Base-by-base conservation (phyloP, 768 basidiomycete species). In the Rhodotorula paludigena region DNA sequence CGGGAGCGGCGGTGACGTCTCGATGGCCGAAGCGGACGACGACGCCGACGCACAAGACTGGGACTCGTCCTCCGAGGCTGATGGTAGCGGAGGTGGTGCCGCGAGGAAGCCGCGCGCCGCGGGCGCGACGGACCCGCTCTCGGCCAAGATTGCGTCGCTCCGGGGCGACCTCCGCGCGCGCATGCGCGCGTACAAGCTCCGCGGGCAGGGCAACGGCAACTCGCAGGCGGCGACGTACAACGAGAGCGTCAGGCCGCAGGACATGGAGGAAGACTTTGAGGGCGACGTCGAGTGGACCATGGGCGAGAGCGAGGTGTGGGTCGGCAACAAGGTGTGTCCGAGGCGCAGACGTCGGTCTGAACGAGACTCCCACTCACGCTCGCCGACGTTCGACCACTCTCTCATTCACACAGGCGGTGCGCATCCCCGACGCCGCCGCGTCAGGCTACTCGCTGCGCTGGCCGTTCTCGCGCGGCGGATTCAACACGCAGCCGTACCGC, bases 261-360 rank as follows among this genome's bases (percentile, higher is more conserved):
- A 84, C n/a, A 90, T 97, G 44, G 83, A 86, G 12, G 90, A 91
- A 73, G 93, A 94, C 76, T 86, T 87, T 18, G 89, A 85, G 76
- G 81, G 85, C 28, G 66, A 68, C 51, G 82, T 90, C 16, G 89
- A 93, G 57, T 98, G 93, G 93, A 86, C 81, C 2, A 73, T 79
- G 9, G 79, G 81, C 23, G 76, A 78, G 54, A 64, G 21, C 35
- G 83, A 85, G 23, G 80, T 82, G 57, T 77, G 88, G 35, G 81
- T 89, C 38, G 91, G 91, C 9, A 89, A 89, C 63, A 82, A 86
- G 80, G 90, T 85, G 74, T 57, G 75, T 53, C 33, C 25, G 21
- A n/a, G n/a, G n/a, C n/a, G n/a, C n/a, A n/a, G n/a, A n/a, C n/a
- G n/a, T n/a, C n/a, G n/a, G n/a, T n/a, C n/a, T n/a, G n/a, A n/a